Percentiles rank a stretch among this genome's conserved stretches.
phyloP scores from a whole-genome alignment of 2,329 filamentous ascomycete species.

The Fusarium sp. region DNA sequence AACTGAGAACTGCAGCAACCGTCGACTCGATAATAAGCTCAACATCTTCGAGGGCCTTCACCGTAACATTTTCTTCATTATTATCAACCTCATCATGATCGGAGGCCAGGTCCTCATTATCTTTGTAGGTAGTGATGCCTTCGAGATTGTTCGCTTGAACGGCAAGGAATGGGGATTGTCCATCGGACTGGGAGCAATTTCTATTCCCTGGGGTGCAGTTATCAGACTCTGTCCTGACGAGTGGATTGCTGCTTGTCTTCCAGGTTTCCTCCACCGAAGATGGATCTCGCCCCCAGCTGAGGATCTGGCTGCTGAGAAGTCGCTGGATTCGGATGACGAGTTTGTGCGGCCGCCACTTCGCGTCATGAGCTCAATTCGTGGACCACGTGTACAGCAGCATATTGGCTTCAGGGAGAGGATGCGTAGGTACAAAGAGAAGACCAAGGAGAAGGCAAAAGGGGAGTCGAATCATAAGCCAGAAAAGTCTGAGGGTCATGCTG shows the following conservation, averaged over 20 bases:
- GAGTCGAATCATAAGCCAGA: conserved; percentile 3
- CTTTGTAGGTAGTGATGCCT: conserved; percentile 83
- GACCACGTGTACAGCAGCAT: conserved; percentile 50
- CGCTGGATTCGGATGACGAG: conserved; percentile 43
- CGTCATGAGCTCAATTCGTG: conserved; percentile 52
- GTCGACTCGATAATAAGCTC: conserved; percentile 84
- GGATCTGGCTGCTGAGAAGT: conserved; percentile 32
- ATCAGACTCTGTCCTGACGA: conserved; percentile 83
- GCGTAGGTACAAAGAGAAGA: conserved; percentile 49
- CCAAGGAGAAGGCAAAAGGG: conserved; percentile 39
- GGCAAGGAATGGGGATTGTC: conserved; percentile 87
- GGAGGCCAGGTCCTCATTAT: conserved; percentile 88
- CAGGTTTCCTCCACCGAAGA: conserved; percentile 48
- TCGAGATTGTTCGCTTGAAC: conserved; percentile 75
- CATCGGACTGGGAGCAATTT: conserved; percentile 81
- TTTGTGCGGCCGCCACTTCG: conserved; percentile 46
- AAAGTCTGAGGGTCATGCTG: conserved; percentile 17
- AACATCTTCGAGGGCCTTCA: conserved; percentile 89
- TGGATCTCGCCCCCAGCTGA: conserved; percentile 45
- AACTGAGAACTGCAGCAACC: conserved; percentile 70
- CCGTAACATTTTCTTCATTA: conserved; percentile 85
- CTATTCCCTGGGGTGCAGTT: conserved; percentile 80
- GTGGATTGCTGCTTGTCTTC: conserved; percentile 52
- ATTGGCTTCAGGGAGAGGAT: conserved; percentile 51
- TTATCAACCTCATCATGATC: conserved; percentile 85